Conservation (phyloP, 2,329 filamentous ascomycete genomes). For the Cytospora piceicola region DNA sequence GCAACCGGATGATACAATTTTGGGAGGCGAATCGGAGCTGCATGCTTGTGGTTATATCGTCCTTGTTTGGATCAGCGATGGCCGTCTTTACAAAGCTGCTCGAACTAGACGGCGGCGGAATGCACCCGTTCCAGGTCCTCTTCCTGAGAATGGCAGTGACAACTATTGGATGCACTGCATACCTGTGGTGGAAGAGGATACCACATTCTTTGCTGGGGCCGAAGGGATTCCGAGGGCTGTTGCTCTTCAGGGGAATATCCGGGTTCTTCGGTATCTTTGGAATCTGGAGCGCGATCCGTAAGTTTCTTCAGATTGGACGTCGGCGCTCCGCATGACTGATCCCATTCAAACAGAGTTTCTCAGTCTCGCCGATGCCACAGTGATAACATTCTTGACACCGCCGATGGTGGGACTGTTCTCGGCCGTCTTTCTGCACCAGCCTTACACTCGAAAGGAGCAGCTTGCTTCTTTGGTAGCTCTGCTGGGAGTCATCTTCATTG, state of each 20-base stretch:
- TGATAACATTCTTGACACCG: conserved; percentile 85
- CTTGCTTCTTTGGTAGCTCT: conserved; percentile 77
- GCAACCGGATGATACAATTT: conserved; percentile 41
- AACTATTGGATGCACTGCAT: conserved; percentile 64
- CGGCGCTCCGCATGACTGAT: background rate
- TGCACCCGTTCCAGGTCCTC: conserved; percentile 52
- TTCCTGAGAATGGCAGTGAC: conserved; percentile 82
- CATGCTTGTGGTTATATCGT: conserved; percentile 71
- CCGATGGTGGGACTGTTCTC: conserved; percentile 80
- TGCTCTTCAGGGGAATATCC: conserved; percentile 68
- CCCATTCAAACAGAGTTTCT: conserved; percentile 67
- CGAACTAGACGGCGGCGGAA: conserved; percentile 20
- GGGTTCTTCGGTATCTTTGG: conserved; percentile 78
- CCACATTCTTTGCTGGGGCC: conserved; percentile 73
- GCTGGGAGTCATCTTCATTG: conserved; percentile 81
- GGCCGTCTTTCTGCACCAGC: conserved; percentile 73
- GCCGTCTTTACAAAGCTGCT: conserved; percentile 71
- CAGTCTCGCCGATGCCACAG: conserved; percentile 83
- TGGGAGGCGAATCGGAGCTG: conserved; percentile 74
- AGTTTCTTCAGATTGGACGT: background rate
- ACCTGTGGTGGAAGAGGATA: conserved; percentile 73
- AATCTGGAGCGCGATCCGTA: conserved; percentile 57
- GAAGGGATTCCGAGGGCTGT: conserved; percentile 66
- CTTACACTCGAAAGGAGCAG: conserved; percentile 78
- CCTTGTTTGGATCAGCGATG: conserved; percentile 85